Conservation (phyloP, 176 grass and related monocot species). For the Oryza officinalis region DNA sequence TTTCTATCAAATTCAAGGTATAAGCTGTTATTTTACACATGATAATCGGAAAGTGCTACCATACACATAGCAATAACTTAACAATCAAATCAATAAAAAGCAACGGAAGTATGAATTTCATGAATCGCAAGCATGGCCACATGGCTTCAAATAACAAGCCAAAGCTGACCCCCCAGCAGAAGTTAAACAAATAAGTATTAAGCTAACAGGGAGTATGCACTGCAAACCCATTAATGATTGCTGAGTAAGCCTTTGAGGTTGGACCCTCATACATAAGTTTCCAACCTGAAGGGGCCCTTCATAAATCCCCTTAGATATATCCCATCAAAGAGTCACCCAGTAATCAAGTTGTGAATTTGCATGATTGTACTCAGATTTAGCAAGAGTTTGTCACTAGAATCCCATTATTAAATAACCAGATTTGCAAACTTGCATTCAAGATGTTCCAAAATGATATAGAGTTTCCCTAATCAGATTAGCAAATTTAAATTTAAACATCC, state of each 20-base stretch:
- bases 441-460: neutral
- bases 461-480: neutral
- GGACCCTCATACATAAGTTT: neutral
- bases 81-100: slow-evolving; percentile 18
- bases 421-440: no score
- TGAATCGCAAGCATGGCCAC: no score
- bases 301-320: slow-evolving; percentile 14
- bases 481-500: slow-evolving; percentile 19
- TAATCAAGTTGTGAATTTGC: neutral
- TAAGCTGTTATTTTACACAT: neutral
- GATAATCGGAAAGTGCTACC: neutral
- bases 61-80: slow-evolving; percentile 27
- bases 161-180: no score
- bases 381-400: neutral
- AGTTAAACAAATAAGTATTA: no score
- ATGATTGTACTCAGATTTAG: neutral
- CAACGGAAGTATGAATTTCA: neutral
- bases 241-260: slow-evolving; percentile 7
- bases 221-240: slow-evolving; percentile 7
- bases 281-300: neutral
- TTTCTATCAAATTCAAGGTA: neutral
- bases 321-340: neutral
- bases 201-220: neutral
- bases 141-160: no score
- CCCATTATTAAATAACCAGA: neutral